These are phyloP conservation scores for Termitomyces sp. DNA, from an alignment of 768 basidiomycete genomes.

Conservation along the genomic window DNA sequence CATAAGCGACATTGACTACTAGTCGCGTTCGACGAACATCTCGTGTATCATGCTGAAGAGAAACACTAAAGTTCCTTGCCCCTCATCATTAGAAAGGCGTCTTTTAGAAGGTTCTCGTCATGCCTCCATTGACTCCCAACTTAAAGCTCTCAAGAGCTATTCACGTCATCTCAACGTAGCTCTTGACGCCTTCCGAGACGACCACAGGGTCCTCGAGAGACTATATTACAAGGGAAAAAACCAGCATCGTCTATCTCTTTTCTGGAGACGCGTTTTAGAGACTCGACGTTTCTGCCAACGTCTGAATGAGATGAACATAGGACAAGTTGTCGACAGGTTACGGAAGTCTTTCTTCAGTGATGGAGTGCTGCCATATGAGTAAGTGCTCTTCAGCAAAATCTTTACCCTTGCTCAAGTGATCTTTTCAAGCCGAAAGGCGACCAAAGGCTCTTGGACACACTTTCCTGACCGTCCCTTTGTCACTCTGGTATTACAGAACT, in stretches of 20 bases:
- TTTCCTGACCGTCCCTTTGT: conserved; percentile 37
- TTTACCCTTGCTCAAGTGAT: not conserved
- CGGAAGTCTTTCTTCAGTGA: conserved; percentile 47
- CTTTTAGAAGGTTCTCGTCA: conserved; percentile 25
- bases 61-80: not conserved
- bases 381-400: conserved; percentile 9
- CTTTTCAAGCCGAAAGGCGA: conserved; percentile 37
- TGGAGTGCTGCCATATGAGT: conserved; percentile 29
- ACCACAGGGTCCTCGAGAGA: conserved; percentile 56
- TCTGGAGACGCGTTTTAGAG: conserved; percentile 65
- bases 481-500: conserved; percentile 25
- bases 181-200: conserved; percentile 37
- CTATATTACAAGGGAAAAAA: conserved; percentile 79
- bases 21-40: not conserved
- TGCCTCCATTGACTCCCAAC: conserved; percentile 41
- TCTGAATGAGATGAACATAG: conserved; percentile 25
- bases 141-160: conserved; percentile 55
- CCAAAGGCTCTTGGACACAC: conserved; percentile 63
- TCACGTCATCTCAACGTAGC: conserved; percentile 47
- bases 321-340: conserved; percentile 28
- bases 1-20: not conserved
- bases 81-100: conserved; percentile 14
- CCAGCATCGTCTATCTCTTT: conserved; percentile 63
- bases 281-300: conserved; percentile 47
- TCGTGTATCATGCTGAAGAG: conserved; percentile 2